phyloP scores from a whole-genome alignment of 75 land plant species.

The Picea glauca region DNA sequence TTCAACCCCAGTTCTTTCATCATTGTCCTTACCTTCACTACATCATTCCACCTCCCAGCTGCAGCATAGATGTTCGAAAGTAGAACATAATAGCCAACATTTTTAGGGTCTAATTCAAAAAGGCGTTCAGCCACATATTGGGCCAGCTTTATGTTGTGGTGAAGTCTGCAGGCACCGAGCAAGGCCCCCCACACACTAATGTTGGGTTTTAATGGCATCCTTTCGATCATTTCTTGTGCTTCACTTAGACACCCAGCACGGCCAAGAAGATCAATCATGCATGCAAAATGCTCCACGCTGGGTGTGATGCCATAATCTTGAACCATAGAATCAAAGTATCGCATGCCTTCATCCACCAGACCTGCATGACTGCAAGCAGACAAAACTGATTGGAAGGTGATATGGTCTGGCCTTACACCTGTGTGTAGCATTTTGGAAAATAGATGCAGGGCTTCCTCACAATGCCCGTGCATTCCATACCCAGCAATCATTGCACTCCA shows the following conservation, averaged over 20 bases:
- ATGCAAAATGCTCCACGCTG: slow-evolving; percentile 15
- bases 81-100: slow-evolving; percentile 11
- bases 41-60: slow-evolving; percentile 10
- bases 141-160: slow-evolving; percentile 10
- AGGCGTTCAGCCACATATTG: not conserved
- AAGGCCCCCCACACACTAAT: slow-evolving; percentile 12
- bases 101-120: slow-evolving; percentile 10
- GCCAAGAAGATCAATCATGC: slow-evolving; percentile 20
- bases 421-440: slow-evolving; percentile 34
- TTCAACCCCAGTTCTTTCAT: slow-evolving; percentile 9
- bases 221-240: slow-evolving; percentile 7
- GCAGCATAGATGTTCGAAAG: slow-evolving; percentile 20
- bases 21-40: slow-evolving; percentile 3
- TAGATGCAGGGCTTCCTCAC: slow-evolving; percentile 42
- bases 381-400: slow-evolving; percentile 42
- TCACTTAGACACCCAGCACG: slow-evolving; percentile 19
- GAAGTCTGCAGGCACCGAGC: slow-evolving; percentile 10
- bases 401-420: slow-evolving; percentile 37
- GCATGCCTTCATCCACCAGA: slow-evolving; percentile 53
- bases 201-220: not conserved
- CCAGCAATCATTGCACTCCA: slow-evolving; percentile 77
- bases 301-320: slow-evolving; percentile 17
- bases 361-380: slow-evolving; percentile 70
- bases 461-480: slow-evolving; percentile 50
- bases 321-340: slow-evolving; percentile 36